phyloP scores from a whole-genome alignment of 2,329 filamentous ascomycete species.

The Trichoderma sp. region DNA sequence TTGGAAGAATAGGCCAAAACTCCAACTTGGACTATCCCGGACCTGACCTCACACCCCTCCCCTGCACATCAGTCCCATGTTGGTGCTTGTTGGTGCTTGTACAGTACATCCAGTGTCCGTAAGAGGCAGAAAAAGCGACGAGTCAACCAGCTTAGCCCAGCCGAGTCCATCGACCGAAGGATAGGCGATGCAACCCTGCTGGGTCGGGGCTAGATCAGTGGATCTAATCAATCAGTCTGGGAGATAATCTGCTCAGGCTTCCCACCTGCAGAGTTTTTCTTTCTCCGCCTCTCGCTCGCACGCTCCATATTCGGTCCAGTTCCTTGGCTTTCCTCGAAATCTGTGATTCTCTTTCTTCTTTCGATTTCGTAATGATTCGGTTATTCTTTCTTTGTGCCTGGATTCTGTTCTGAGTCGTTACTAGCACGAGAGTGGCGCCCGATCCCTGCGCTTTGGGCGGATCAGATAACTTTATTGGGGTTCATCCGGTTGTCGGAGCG shows the following conservation, averaged over 20 bases:
- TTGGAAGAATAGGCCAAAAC: neutral
- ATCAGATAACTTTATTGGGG: conserved; percentile 30
- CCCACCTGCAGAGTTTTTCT: neutral
- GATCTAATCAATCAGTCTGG: neutral
- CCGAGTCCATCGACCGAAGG: neutral
- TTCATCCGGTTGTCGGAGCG: conserved; percentile 14
- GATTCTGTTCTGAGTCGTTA: neutral
- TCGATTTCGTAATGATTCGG: neutral
- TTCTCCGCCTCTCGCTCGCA: neutral
- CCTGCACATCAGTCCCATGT: neutral
- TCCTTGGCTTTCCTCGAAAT: neutral
- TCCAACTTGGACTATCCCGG: neutral
- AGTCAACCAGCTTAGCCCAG: neutral
- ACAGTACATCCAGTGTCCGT: neutral
- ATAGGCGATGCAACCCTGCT: neutral
- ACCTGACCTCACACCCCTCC: neutral
- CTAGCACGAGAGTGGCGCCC: neutral
- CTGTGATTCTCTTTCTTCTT: neutral
- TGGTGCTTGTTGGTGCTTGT: neutral
- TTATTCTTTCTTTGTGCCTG: neutral
- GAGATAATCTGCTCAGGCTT: neutral
- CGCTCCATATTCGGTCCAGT: neutral
- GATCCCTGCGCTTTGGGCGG: conserved; percentile 19
- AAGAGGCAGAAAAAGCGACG: neutral
- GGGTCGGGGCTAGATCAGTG: neutral